Evolutionary conservation across 495 filamentous ascomycete genomes (phyloP).

Genomic region (Tricharina praecox): DNA sequence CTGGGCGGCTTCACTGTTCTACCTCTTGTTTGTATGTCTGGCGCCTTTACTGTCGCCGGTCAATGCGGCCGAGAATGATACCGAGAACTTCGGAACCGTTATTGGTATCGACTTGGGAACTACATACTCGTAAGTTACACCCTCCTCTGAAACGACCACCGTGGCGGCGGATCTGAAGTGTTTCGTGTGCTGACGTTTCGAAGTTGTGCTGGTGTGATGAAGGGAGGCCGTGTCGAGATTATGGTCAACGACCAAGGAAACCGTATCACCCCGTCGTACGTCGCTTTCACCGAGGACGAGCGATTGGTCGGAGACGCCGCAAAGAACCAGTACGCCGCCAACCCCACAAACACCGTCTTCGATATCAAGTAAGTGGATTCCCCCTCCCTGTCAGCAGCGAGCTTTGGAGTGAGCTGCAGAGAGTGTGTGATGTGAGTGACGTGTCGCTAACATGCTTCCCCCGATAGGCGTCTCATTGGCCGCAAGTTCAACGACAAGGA

Average conservation of each 20-base stretch:
- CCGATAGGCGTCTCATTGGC: constrained; percentile 62
- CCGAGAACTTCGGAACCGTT: constrained; percentile 70
- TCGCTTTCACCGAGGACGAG: constrained; percentile 96
- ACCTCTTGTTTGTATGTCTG: constrained; percentile 68
- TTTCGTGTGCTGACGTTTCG: constrained; percentile 10
- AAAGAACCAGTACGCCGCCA: constrained; percentile 96
- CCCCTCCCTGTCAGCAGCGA: not conserved
- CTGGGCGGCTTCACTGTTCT: constrained; percentile 57
- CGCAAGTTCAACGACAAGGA: constrained; percentile 79
- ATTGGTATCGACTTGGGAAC: constrained; percentile 99
- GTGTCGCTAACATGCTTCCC: no score
- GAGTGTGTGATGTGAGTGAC: no score
- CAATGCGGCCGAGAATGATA: constrained; percentile 53
- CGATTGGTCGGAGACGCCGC: constrained; percentile 94
- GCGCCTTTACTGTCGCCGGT: constrained; percentile 57
- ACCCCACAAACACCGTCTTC: constrained; percentile 76
- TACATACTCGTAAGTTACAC: constrained; percentile 61
- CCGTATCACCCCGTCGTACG: constrained; percentile 96
- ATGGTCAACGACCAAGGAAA: constrained; percentile 96
- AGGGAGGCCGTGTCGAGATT: constrained; percentile 95
- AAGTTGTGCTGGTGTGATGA: constrained; percentile 93
- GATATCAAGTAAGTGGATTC: constrained; percentile 65
- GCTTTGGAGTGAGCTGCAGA: constrained; percentile 19
- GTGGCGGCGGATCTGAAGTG: not conserved
- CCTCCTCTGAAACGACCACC: not conserved